Conservation (phyloP, 495 filamentous ascomycete species). For the Hypoxylon subgilvum region DNA sequence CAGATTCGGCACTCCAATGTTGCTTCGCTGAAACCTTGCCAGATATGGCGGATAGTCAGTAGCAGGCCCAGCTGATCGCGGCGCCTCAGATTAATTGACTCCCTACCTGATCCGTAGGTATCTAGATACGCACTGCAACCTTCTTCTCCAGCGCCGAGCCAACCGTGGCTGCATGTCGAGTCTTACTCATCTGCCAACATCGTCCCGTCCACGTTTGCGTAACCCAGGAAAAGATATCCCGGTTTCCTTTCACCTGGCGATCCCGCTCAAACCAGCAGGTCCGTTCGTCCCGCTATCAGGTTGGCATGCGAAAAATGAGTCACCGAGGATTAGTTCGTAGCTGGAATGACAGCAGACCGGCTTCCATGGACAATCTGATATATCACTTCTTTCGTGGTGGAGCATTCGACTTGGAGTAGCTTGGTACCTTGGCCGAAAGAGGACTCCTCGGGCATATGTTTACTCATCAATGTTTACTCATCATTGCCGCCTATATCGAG, state of each 20-base stretch:
- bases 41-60: conserved; percentile 3
- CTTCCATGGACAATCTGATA: too few species aligned
- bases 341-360: too few species aligned
- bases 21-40: conserved; percentile 31
- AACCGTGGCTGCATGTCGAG: conserved; percentile 20
- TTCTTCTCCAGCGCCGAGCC: conserved; percentile 19
- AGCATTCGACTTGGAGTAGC: too few species aligned
- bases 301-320: too few species aligned
- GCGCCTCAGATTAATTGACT: conserved; percentile 31
- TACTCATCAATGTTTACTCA: too few species aligned
- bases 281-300: too few species aligned
- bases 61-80: conserved; percentile 11
- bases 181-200: conserved; percentile 19
- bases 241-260: background rate
- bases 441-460: too few species aligned
- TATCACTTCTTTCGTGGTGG: too few species aligned
- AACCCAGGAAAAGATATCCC: conserved; percentile 1
- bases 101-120: background rate
- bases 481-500: too few species aligned
- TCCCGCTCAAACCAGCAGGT: too few species aligned
- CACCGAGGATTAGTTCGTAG: too few species aligned
- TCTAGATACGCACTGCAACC: conserved; percentile 6
- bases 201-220: conserved; percentile 17
- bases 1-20: conserved; percentile 35
- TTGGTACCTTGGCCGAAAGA: too few species aligned